phyloP scores from a whole-genome alignment of 495 filamentous ascomycete genomes.

The Aspergillus incahuasiensis region DNA sequence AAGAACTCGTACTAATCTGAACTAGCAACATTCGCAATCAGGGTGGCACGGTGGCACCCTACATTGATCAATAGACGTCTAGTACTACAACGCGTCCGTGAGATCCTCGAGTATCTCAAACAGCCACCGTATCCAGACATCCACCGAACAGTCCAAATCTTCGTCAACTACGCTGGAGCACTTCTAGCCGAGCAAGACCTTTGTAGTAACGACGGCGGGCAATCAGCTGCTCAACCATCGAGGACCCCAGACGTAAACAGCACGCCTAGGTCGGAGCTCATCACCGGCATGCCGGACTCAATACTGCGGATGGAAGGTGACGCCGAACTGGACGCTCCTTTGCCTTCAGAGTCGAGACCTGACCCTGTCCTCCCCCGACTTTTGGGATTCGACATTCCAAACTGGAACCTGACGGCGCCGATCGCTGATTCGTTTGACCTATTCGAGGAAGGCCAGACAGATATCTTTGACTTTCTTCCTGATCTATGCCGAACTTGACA shows the following conservation, averaged over 20 bases:
- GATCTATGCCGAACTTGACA: constrained; percentile 25
- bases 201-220: constrained; percentile 1
- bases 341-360: constrained; percentile 24
- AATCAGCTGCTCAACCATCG: background rate
- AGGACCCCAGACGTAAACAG: constrained; percentile 18
- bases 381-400: constrained; percentile 37
- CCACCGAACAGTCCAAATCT: constrained; percentile 41
- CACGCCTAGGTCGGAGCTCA: constrained; percentile 14
- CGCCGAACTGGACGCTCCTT: constrained; percentile 2
- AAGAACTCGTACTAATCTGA: too few species aligned
- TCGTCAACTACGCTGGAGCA: constrained; percentile 39
- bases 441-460: constrained; percentile 43
- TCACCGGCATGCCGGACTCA: background rate
- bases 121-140: constrained; percentile 42
- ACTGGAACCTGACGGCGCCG: constrained; percentile 39
- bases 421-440: constrained; percentile 43
- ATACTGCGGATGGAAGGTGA: constrained; percentile 1
- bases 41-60: constrained; percentile 40
- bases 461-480: constrained; percentile 42
- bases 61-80: constrained; percentile 33
- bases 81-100: constrained; percentile 34
- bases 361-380: constrained; percentile 29
- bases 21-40: constrained; percentile 40
- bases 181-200: constrained; percentile 30
- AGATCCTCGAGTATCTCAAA: constrained; percentile 38